phyloP scores from a whole-genome alignment of 2,329 filamentous ascomycete genomes.

The Cladophialophora bantiana region DNA sequence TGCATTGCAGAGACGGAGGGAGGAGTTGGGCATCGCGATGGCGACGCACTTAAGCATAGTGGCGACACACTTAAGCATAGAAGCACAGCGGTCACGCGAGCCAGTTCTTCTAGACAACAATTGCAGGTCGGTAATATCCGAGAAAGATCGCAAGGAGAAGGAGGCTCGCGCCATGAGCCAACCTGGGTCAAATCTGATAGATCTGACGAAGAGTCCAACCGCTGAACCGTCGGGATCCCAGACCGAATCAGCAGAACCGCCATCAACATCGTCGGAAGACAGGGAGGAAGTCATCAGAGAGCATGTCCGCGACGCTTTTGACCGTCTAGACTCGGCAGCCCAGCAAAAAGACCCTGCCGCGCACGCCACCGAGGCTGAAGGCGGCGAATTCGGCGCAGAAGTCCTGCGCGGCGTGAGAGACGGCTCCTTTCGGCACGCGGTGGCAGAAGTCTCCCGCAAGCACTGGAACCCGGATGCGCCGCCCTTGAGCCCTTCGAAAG shows the following conservation, averaged over 20 bases:
- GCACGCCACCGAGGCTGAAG: not conserved
- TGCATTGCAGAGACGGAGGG: not conserved
- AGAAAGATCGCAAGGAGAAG: not conserved
- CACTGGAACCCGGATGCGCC: not conserved
- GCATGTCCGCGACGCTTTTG: not conserved
- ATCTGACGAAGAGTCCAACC: not conserved
- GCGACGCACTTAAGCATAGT: not conserved
- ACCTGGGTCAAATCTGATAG: not conserved
- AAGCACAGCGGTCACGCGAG: not conserved
- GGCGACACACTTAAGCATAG: not conserved
- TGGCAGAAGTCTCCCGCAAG: not conserved
- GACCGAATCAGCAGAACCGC: not conserved
- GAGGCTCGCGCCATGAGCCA: not conserved
- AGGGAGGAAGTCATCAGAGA: not conserved
- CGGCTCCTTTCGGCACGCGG: conserved; percentile 4
- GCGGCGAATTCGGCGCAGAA: not conserved
- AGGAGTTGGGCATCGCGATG: not conserved
- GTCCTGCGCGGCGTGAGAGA: conserved; percentile 7
- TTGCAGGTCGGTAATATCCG: not conserved
- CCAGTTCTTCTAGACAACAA: not conserved
- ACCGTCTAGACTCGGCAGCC: not conserved
- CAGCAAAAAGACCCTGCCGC: not conserved
- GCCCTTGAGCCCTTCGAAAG: not conserved
- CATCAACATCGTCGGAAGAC: not conserved
- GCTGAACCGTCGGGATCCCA: not conserved